Conservation (phyloP, 495 filamentous ascomycete genomes). For the Penicillium steckii region DNA sequence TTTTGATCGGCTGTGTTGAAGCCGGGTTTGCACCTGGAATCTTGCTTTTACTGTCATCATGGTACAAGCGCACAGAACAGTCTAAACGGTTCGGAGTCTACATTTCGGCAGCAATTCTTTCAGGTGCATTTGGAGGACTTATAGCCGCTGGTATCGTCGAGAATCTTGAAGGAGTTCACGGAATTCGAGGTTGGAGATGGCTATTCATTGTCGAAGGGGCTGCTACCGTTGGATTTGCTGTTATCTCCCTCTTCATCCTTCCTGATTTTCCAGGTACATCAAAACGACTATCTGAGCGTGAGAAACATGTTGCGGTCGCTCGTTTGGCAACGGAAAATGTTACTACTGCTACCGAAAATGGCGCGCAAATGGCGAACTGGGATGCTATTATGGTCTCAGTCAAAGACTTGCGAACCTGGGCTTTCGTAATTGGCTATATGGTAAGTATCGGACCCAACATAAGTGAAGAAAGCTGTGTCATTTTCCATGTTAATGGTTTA, state of each 20-base stretch:
- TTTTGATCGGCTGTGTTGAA: constrained; percentile 39
- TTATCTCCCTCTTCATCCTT: constrained; percentile 27
- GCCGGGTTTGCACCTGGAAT: constrained; percentile 46
- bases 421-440: constrained; percentile 33
- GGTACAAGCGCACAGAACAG: constrained; percentile 52
- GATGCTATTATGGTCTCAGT: constrained; percentile 14
- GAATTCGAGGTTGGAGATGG: constrained; percentile 67
- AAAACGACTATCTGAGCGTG: constrained; percentile 19
- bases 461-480: neutral
- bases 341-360: constrained; percentile 18
- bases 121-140: constrained; percentile 52
- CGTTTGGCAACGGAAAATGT: constrained; percentile 19
- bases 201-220: constrained; percentile 71
- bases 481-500: neutral
- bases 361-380: constrained; percentile 8
- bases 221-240: constrained; percentile 39
- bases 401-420: constrained; percentile 25
- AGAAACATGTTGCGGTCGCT: constrained; percentile 23
- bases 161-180: constrained; percentile 35
- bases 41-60: constrained; percentile 47
- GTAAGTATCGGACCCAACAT: constrained; percentile 2
- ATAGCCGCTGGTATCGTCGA: constrained; percentile 42
- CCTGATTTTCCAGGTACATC: constrained; percentile 33
- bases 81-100: constrained; percentile 51
- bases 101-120: constrained; percentile 47